Evolutionary conservation across 495 filamentous ascomycete genomes (phyloP), one percentile per base, ranked within the genome.

Genomic region (Daldinia decipiens): DNA sequence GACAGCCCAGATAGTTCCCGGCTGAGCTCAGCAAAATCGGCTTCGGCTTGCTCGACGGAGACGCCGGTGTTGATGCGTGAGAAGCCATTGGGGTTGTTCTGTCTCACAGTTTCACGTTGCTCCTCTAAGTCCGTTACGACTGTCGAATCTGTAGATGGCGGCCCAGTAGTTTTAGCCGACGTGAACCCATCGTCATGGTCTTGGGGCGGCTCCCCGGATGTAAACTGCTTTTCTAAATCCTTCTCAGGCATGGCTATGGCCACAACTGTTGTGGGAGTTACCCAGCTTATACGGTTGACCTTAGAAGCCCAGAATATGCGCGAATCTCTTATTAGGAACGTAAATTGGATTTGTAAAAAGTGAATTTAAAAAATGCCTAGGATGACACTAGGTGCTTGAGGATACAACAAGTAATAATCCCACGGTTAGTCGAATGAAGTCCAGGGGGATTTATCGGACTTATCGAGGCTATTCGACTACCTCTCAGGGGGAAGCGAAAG

Each of bases 1-100:
- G 90, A 93, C 34, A 91, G 79, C 12, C 81, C 86, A 15, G 89
- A 90, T 27, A 97, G 82, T 79, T 95, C 88, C 50, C 87, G 84
- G 72, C 87, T 92, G 19, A 96, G 82, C 67, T 93, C 85, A 7
- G 86, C 87, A 68, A 96, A 97, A 45, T 95, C 90, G 36, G 88
- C 86, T 76, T 94, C 89, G 11, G 93, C 93, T 36, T 84, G 86
- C 58, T 86, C 81, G 59, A 97, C 87, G 70, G 94, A 88, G 40
- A 93, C 86, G 47, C 87, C 90, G 12, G 70, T 69, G 54, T 79
- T 68, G 27, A 79, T 74, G 34, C 74, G 73, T 9, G 83, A 81
- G 47, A 85, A 76, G 26, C 86, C 88, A 76, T 87, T 82, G 63
- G 84, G 84, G 67, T 86, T 87, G 26, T 76, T 79, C 39, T 78